These are phyloP conservation scores for Bolboschoenoplectus hybrid DNA, from an alignment of 202 grass and related monocot genomes.

Conservation along the genomic window DNA sequence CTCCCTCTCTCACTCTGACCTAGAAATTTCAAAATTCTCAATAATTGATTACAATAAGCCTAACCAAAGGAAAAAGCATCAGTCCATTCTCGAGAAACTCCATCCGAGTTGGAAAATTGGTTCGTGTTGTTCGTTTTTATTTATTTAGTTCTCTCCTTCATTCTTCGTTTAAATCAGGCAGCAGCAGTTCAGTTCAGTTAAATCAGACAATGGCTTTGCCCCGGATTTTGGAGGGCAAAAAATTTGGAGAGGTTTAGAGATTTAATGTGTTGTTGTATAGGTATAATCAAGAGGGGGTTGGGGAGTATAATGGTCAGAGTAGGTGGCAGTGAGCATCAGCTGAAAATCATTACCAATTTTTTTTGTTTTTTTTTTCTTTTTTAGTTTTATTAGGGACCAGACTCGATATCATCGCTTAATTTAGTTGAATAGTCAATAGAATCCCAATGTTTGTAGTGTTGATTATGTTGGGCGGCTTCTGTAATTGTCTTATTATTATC, in stretches of 20 bases:
- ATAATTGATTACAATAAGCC: conserved; percentile 33
- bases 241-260: conserved; percentile 4
- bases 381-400: conserved; percentile 28
- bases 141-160: conserved; percentile 35
- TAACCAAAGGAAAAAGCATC: conserved; percentile 36
- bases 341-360: neutral
- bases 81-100: conserved; percentile 33
- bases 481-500: neutral
- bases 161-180: conserved; percentile 21
- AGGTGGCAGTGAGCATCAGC: conserved; percentile 14
- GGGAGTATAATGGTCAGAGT: conserved; percentile 37
- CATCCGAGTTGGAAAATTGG: conserved; percentile 32
- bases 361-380: neutral
- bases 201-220: conserved; percentile 15
- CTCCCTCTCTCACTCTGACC: conserved; percentile 39
- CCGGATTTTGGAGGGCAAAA: conserved; percentile 34
- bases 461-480: conserved; percentile 8
- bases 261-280: conserved; percentile 39
- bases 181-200: conserved; percentile 25
- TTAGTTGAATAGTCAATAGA: conserved; percentile 39
- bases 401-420: conserved; percentile 27
- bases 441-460: conserved; percentile 22
- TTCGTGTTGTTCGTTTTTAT: conserved; percentile 33
- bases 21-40: conserved; percentile 30
- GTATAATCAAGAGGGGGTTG: conserved; percentile 29